Base-by-base conservation (phyloP, 1,139 yeast species). In the Hansenula anomala region DNA sequence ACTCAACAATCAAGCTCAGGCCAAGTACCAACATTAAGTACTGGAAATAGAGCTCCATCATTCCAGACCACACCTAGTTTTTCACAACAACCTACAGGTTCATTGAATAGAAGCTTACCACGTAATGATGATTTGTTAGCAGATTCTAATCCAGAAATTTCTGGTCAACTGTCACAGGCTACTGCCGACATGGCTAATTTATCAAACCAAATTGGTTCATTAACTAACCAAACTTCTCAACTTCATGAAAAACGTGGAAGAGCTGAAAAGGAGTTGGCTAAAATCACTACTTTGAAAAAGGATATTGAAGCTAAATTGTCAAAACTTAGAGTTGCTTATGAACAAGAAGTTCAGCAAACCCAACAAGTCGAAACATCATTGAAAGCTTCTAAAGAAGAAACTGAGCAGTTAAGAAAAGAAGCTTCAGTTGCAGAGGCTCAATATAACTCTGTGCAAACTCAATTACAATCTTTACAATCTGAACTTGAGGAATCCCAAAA, bases 151-250 rank as follows among this genome's bases (percentile, higher is more conserved):
- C 49, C 56, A 58, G 80, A 73, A 38, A 70, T 78, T 6, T 75
- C 88, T 1, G 78, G 80, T 20, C 80, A 83, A 54, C 67, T 88
- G 36, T 80, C 95, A 0, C 77, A 77, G 46, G 90, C 95, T 4
- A 80, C 94, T 14, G 77, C 92, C 4, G 96, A 88, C 51, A 73
- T 87, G 59, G 96, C 96, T 15, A 88, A 90, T 52, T 71, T 85
- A 36, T 84, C 95, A 1, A 87, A 83, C 54, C 96, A 90, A 64
- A 80, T 88, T 44, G 80, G 79, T 45, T 83, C 96, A 1, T 69
- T 89, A 48, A 74, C 89, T 2, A 64, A 74, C 17, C 96, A 90
- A 62, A 85, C 95, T 2, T 69, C 84, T 1, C 73, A 71, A 15
- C 70, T 86, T 26, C 80, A 79, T 45, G 84, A 79, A 26, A 85